phyloP scores from a whole-genome alignment of 2,329 filamentous ascomycete species.

The Basipetospora chlamydospora region DNA sequence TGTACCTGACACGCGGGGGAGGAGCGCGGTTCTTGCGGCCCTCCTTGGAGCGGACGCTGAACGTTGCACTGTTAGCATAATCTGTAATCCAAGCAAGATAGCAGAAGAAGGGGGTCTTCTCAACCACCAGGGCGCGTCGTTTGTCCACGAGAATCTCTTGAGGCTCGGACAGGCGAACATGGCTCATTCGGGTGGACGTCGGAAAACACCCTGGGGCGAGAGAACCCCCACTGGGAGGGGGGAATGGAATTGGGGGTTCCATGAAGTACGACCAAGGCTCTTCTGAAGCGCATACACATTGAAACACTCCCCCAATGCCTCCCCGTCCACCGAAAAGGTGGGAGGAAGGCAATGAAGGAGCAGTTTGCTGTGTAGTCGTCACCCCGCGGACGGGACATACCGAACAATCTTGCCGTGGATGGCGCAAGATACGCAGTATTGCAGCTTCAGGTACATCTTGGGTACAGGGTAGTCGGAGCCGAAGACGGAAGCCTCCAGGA shows the following conservation, averaged over 20 bases:
- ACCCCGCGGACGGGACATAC: conserved; percentile 58
- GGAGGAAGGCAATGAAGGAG: conserved; percentile 5
- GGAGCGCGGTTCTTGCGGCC: conserved; percentile 98
- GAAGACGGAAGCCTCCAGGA: conserved; percentile 99
- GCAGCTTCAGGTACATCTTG: conserved; percentile 99
- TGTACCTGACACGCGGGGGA: conserved; percentile 94
- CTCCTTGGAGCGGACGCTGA: conserved; percentile 88
- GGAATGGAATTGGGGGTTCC: conserved; percentile 12
- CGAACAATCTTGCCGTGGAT: conserved; percentile 99
- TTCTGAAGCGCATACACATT: conserved; percentile 36
- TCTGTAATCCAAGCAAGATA: conserved; percentile 6
- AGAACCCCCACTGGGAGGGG: conserved; percentile 7
- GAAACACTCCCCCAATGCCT: conserved; percentile 5
- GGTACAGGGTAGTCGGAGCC: conserved; percentile 88
- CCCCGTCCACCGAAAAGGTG: too few species aligned
- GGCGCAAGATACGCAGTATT: conserved; percentile 99
- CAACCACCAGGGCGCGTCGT: too few species aligned
- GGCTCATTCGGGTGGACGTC: conserved; percentile 4
- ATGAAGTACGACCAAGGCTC: conserved; percentile 43
- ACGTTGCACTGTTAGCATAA: conserved; percentile 24
- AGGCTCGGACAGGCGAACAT: too few species aligned
- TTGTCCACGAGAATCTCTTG: too few species aligned
- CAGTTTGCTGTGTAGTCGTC: conserved; percentile 36
- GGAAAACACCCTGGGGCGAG: background rate
- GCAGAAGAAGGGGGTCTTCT: too few species aligned